Evolutionary conservation across 176 grass and related monocot genomes (phyloP).

Genomic region (Pontederia crassipes): DNA sequence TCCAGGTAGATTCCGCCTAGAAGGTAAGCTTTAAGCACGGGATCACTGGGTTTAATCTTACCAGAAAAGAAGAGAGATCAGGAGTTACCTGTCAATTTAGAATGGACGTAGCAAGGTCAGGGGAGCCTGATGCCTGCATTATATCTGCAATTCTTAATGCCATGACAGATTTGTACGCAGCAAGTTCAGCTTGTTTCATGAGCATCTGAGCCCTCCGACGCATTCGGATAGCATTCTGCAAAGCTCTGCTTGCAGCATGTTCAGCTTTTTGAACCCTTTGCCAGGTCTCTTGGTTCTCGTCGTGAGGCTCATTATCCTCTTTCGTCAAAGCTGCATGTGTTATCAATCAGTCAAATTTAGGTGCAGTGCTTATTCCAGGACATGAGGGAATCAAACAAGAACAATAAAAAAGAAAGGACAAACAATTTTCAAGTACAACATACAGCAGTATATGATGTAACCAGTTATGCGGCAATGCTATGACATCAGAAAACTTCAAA

Average conservation of each 20-base stretch:
- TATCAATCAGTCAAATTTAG: too few species aligned
- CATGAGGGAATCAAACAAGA: too few species aligned
- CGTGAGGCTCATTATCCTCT: not conserved
- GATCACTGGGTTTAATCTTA: not conserved
- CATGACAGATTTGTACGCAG: constrained; percentile 46
- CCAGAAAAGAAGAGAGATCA: not conserved
- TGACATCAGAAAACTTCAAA: too few species aligned
- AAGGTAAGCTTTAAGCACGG: not conserved
- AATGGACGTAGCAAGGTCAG: constrained; percentile 26
- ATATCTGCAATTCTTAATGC: constrained; percentile 40
- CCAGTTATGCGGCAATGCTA: too few species aligned
- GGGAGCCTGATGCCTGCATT: constrained; percentile 21
- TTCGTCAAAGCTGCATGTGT: too few species aligned
- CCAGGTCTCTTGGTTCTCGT: constrained; percentile 39
- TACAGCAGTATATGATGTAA: too few species aligned
- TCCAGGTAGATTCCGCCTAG: too few species aligned
- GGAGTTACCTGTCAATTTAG: constrained; percentile 20
- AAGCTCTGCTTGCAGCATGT: constrained; percentile 33
- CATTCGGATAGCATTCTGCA: constrained; percentile 29
- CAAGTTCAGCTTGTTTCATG: constrained; percentile 43
- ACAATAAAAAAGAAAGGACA: too few species aligned
- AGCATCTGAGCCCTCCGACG: constrained; percentile 45
- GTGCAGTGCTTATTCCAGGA: too few species aligned
- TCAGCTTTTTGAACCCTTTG: constrained; percentile 56
- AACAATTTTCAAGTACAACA: too few species aligned